A percentile compares a stretch with the other conserved stretches of the same genome.
These are phyloP conservation scores for Aspergillus uvarum DNA, from an alignment of 2,329 filamentous ascomycete species.

Conservation along the genomic window DNA sequence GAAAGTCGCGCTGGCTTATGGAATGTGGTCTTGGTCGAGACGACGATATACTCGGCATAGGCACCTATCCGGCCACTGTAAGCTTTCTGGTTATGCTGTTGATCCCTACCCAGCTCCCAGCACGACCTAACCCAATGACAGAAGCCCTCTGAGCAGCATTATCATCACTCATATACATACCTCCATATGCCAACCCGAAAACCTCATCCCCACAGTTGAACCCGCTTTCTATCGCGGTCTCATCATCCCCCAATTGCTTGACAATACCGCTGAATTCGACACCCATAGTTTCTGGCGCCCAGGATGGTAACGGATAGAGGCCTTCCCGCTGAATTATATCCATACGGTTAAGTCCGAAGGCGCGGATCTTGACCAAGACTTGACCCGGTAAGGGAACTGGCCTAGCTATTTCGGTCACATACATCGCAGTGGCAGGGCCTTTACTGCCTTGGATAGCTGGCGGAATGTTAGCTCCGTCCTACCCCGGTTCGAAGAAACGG, in stretches of 20 bases:
- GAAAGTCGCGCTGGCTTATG: slow-evolving; percentile 64
- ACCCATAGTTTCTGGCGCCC: background rate
- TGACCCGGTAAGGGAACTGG: background rate
- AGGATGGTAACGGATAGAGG: background rate
- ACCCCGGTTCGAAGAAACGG: too few relatives aligned
- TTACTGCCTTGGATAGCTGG: too few relatives aligned
- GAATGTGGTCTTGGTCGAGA: slow-evolving; percentile 74
- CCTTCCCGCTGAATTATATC: slow-evolving; percentile 1
- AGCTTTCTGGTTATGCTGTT: too few relatives aligned
- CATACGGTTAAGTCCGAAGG: slow-evolving; percentile 1
- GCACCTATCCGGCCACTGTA: too few relatives aligned
- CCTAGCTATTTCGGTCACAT: too few relatives aligned
- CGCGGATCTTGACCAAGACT: background rate
- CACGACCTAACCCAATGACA: too few relatives aligned
- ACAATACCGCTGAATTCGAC: slow-evolving; percentile 3
- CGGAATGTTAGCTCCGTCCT: too few relatives aligned
- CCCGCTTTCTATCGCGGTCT: too few relatives aligned
- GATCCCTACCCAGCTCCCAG: too few relatives aligned
- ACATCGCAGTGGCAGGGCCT: too few relatives aligned
- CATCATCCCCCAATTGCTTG: background rate
- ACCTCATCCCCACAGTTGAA: background rate
- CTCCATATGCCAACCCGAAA: background rate
- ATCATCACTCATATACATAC: too few relatives aligned
- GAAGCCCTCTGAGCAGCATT: too few relatives aligned
- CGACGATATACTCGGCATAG: slow-evolving; percentile 85